Conservation (phyloP, 73 alveolate genomes). For the Paramecium pentaurelia region DNA sequence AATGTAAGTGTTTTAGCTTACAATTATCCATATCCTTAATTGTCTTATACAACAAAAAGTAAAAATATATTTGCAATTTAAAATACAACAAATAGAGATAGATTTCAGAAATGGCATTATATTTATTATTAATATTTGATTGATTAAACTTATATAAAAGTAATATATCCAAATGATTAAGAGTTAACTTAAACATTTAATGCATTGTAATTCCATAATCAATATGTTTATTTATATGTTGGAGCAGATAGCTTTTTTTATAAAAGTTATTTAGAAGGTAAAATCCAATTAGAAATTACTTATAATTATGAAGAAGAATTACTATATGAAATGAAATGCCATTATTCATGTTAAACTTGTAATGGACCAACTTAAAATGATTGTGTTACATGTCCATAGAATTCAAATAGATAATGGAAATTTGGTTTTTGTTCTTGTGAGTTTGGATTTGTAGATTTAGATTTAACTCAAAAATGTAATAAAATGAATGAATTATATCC, state of each 20-base stretch:
- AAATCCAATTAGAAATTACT: background rate
- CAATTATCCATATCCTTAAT: background rate
- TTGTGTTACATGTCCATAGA: background rate
- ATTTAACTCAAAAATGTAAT: background rate
- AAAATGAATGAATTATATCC: background rate
- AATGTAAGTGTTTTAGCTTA: background rate
- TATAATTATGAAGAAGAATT: background rate
- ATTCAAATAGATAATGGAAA: background rate
- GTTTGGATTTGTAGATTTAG: background rate
- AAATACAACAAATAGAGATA: background rate
- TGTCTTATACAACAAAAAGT: background rate
- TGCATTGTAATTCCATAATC: background rate
- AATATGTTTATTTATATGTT: background rate
- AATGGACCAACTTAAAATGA: background rate
- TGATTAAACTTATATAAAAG: background rate
- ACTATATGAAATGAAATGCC: background rate
- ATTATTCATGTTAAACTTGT: background rate
- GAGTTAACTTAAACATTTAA: background rate
- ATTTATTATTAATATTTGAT: background rate
- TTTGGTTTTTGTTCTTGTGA: background rate
- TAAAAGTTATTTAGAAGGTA: background rate
- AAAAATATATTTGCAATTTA: background rate
- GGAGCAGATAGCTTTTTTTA: background rate
- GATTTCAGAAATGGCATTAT: background rate
- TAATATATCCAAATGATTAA: background rate